Evolutionary conservation across 768 basidiomycete genomes (phyloP).

Genomic region (Leccinum subgranulosum): DNA sequence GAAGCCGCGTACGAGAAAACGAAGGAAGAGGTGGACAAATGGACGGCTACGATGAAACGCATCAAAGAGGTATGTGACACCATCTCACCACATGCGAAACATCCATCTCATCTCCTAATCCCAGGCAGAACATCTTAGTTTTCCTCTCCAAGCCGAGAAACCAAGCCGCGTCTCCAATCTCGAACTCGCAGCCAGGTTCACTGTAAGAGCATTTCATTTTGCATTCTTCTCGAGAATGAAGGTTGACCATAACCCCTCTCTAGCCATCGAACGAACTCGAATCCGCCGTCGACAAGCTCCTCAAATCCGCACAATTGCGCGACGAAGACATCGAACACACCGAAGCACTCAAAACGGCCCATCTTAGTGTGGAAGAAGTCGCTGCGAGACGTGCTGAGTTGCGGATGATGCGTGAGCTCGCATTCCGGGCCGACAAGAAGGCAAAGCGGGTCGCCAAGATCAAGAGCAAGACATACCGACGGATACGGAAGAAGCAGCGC

Average conservation of each 20-base stretch:
- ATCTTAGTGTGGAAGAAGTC: constrained; percentile 84
- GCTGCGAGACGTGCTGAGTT: constrained; percentile 77
- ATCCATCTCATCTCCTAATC: constrained; percentile 3
- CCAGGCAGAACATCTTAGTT: constrained; percentile 83
- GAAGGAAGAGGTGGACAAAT: constrained; percentile 89
- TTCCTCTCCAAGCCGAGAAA: constrained; percentile 71
- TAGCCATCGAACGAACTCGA: constrained; percentile 87
- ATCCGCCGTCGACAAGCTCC: constrained; percentile 74
- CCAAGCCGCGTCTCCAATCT: constrained; percentile 61
- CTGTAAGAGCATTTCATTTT: constrained; percentile 40
- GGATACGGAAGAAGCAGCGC: constrained; percentile 75
- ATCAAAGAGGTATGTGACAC: constrained; percentile 69
- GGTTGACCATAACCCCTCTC: not conserved
- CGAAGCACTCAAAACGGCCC: constrained; percentile 82
- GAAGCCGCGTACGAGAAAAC: constrained; percentile 95
- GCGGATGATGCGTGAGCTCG: constrained; percentile 84
- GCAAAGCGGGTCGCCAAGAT: constrained; percentile 91
- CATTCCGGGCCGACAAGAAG: constrained; percentile 90
- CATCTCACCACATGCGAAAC: not conserved
- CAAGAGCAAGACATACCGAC: constrained; percentile 91
- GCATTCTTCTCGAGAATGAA: not conserved
- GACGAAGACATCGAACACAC: constrained; percentile 76
- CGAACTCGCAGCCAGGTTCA: constrained; percentile 81
- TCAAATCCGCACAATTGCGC: constrained; percentile 77
- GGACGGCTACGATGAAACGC: constrained; percentile 87